Conservation (phyloP, 1,284 basidiomycete genomes). For the Pyrrhoderma lamaoense region DNA sequence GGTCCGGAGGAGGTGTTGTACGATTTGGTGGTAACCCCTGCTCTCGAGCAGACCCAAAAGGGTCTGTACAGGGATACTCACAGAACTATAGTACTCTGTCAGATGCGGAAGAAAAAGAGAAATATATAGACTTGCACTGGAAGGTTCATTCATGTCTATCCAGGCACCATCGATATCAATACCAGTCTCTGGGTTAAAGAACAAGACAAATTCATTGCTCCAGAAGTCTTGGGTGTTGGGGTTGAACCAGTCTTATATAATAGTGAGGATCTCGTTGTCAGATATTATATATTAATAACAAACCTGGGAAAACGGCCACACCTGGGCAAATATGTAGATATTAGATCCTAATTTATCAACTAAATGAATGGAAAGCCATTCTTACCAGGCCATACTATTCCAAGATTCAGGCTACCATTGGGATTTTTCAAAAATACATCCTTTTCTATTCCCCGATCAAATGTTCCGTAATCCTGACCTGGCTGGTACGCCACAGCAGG, state of each 20-base stretch:
- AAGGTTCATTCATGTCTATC: conserved; percentile 72
- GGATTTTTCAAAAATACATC: conserved; percentile 57
- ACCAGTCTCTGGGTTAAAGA: conserved; percentile 39
- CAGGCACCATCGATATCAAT: conserved; percentile 64
- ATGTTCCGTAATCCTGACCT: conserved; percentile 23
- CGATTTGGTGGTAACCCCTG: conserved; percentile 19
- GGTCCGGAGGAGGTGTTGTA: conserved; percentile 20
- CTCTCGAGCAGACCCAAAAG: conserved; percentile 16
- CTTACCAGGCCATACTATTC: conserved; percentile 53
- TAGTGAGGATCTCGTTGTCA: conserved; percentile 19
- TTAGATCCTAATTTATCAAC: conserved; percentile 31
- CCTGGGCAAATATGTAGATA: not conserved
- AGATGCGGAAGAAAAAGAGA: conserved; percentile 30
- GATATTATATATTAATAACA: not conserved
- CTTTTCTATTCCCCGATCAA: conserved; percentile 35
- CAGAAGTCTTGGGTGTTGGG: conserved; percentile 50
- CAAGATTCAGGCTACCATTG: conserved; percentile 58
- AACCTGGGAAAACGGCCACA: not conserved
- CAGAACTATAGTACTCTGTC: not conserved
- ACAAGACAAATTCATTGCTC: conserved; percentile 53
- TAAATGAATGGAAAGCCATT: no score
- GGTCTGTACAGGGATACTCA: not conserved
- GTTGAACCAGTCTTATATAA: conserved; percentile 67
- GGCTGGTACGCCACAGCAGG: no score
- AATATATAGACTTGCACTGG: conserved; percentile 48